These are phyloP conservation scores for Globisporangium echinulatum DNA, from an alignment of 352 stramenopile genomes.

Conservation along the genomic window DNA sequence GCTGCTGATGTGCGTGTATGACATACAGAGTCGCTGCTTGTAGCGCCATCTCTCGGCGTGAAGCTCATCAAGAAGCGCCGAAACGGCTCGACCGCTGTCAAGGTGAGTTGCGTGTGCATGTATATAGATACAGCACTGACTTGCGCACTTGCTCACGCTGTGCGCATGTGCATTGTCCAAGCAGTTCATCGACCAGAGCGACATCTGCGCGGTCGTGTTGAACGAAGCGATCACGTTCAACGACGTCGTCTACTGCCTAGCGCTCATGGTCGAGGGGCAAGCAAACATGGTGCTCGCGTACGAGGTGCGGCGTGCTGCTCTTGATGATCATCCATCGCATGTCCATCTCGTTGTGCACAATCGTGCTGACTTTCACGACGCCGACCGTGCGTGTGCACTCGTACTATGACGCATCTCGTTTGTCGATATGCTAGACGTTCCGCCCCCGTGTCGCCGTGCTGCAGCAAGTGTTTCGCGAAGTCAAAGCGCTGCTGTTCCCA, in stretches of 20 bases:
- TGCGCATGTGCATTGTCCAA: neutral
- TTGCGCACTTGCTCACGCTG: neutral
- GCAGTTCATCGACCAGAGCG: constrained; percentile 37
- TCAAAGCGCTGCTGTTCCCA: constrained; percentile 52
- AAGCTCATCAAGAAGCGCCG: constrained; percentile 55
- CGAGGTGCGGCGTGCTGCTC: constrained; percentile 34
- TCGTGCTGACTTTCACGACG: no score
- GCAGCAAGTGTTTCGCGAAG: constrained; percentile 64
- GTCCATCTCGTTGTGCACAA: no score
- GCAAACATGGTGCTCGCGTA: constrained; percentile 70
- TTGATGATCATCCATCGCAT: no score
- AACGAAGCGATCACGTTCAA: constrained; percentile 80
- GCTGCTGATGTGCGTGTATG: neutral
- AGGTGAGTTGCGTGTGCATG: constrained; percentile 12
- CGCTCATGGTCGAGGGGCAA: constrained; percentile 66
- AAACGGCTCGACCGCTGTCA: constrained; percentile 29
- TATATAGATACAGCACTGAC: neutral
- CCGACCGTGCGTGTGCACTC: no score
- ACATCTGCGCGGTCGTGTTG: constrained; percentile 65
- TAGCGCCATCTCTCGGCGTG: constrained; percentile 67
- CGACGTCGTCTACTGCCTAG: constrained; percentile 77
- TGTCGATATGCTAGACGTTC: constrained; percentile 38
- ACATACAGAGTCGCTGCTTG: constrained; percentile 58
- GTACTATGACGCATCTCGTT: no score
- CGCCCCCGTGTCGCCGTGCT: constrained; percentile 53